These are phyloP conservation scores for Trichoderma atroviride DNA, from an alignment of 2,329 filamentous ascomycete species.

Conservation along the genomic window DNA sequence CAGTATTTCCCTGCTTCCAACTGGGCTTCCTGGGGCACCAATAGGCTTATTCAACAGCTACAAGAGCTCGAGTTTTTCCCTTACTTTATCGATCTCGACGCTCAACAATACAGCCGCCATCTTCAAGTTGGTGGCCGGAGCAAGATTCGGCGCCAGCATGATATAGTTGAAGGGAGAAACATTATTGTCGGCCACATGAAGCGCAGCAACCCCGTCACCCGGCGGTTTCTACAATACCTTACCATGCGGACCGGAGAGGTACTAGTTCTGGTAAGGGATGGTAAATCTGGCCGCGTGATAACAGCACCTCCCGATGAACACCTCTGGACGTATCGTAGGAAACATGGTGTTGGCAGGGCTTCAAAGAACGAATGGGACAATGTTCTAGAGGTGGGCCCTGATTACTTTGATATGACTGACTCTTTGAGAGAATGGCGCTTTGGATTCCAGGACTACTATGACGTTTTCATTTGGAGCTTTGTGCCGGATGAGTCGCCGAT, in stretches of 20 bases:
- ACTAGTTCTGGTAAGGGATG: slow-evolving; percentile 36
- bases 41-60: slow-evolving; percentile 34
- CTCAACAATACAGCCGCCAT: slow-evolving; percentile 29
- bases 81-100: slow-evolving; percentile 35
- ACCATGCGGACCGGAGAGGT: slow-evolving; percentile 34
- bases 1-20: slow-evolving; percentile 37
- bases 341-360: slow-evolving; percentile 34
- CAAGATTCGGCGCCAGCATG: slow-evolving; percentile 32
- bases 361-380: slow-evolving; percentile 36
- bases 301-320: slow-evolving; percentile 34
- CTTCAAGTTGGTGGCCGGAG: slow-evolving; percentile 32
- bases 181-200: slow-evolving; percentile 38
- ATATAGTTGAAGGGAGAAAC: slow-evolving; percentile 36
- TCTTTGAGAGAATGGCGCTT: slow-evolving; percentile 35
- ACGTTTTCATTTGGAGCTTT: slow-evolving; percentile 37
- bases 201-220: slow-evolving; percentile 34
- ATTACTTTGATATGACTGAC: slow-evolving; percentile 34
- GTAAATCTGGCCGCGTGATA: slow-evolving; percentile 37
- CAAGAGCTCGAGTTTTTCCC: slow-evolving; percentile 36
- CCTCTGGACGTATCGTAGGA: slow-evolving; percentile 35
- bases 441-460: slow-evolving; percentile 36
- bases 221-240: slow-evolving; percentile 37
- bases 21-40: slow-evolving; percentile 32
- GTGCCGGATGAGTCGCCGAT: slow-evolving; percentile 29
- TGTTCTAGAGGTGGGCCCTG: slow-evolving; percentile 32